These are phyloP conservation scores for Coniella lustricola DNA, from an alignment of 2,329 filamentous ascomycete species.

Conservation along the genomic window DNA sequence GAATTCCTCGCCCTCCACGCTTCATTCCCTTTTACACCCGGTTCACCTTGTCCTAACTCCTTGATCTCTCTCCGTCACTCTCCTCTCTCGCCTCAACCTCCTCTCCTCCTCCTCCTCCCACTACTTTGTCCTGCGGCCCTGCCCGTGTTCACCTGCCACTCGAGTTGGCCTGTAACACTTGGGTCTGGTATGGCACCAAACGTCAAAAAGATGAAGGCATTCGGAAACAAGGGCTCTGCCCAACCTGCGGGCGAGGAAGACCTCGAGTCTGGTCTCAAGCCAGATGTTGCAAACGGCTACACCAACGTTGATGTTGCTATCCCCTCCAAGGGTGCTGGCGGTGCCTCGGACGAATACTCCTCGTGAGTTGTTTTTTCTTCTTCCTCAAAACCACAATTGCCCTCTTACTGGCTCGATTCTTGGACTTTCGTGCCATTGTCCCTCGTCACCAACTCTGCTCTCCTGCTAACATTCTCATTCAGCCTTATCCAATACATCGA, in stretches of 20 bases:
- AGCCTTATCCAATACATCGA: constrained; percentile 28
- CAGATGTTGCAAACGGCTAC: constrained; percentile 22
- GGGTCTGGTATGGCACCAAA: constrained; percentile 24
- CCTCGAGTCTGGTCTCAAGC: constrained; percentile 26
- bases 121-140: constrained; percentile 12
- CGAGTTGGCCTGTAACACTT: constrained; percentile 26
- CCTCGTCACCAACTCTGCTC: not conserved
- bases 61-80: not conserved
- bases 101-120: constrained; percentile 12
- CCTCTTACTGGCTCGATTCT: too few relatives aligned
- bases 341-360: constrained; percentile 28
- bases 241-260: constrained; percentile 21
- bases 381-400: too few relatives aligned
- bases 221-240: constrained; percentile 21
- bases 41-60: constrained; percentile 2
- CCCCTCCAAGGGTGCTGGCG: constrained; percentile 19
- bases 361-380: constrained; percentile 26
- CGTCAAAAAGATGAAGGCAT: constrained; percentile 26
- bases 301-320: constrained; percentile 15
- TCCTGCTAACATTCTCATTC: not conserved
- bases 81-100: constrained; percentile 17
- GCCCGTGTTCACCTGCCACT: constrained; percentile 13
- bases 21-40: not conserved
- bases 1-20: constrained; percentile 4
- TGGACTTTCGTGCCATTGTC: not conserved